Conservation (phyloP, 1,284 basidiomycete species). For the Ustilago bromivora region DNA sequence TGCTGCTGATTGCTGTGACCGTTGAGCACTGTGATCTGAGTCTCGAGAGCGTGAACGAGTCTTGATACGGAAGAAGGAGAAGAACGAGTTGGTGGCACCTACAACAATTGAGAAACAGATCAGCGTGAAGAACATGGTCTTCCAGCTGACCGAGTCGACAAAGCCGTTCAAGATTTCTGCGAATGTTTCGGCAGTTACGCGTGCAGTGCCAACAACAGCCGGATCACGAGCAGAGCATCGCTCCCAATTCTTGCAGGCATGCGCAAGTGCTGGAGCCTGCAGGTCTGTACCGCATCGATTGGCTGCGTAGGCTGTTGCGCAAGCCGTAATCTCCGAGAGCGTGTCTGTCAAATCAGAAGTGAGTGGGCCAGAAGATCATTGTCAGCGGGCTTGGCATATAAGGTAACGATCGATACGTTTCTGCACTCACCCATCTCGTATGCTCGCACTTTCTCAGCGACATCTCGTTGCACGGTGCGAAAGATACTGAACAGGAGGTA, state of each 20-base stretch:
- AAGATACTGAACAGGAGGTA: constrained; percentile 88
- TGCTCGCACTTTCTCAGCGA: constrained; percentile 86
- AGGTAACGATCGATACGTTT: background rate
- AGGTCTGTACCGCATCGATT: constrained; percentile 63
- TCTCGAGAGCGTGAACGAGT: constrained; percentile 26
- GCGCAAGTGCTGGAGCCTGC: constrained; percentile 61
- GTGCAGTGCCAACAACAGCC: constrained; percentile 85
- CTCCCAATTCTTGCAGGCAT: constrained; percentile 77
- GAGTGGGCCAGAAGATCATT: background rate
- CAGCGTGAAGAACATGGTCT: constrained; percentile 78
- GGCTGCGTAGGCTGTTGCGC: constrained; percentile 50
- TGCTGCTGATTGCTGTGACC: constrained; percentile 8
- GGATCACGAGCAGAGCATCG: constrained; percentile 96
- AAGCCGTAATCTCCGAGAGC: constrained; percentile 60
- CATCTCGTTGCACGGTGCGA: constrained; percentile 88
- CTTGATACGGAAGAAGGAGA: constrained; percentile 65
- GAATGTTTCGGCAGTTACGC: constrained; percentile 91
- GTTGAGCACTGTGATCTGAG: constrained; percentile 9
- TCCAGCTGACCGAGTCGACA: constrained; percentile 96
- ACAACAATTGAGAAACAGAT: constrained; percentile 63
- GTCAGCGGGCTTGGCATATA: background rate
- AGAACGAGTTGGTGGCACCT: constrained; percentile 64
- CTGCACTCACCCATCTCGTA: constrained; percentile 82
- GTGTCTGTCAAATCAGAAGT: constrained; percentile 38
- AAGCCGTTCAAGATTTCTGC: constrained; percentile 96